A percentile compares a stretch with the other conserved stretches of the same genome.
Evolutionary conservation across 2,329 filamentous ascomycete genomes (phyloP).

Genomic region (Cladosporium sp.): DNA sequence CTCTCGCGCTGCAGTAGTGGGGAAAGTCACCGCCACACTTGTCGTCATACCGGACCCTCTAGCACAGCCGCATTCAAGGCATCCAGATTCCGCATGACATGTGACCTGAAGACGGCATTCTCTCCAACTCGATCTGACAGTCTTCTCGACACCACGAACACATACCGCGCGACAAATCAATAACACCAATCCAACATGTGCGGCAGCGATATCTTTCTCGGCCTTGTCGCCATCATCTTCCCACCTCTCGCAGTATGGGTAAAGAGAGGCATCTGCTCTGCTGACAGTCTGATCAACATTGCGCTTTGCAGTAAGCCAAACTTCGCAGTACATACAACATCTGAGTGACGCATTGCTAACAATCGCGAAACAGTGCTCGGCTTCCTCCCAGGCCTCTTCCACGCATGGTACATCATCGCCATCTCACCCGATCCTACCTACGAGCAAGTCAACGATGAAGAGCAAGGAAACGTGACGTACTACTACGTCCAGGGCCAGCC

Average conservation of each 20-base stretch:
- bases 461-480: constrained; percentile 65
- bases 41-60: background rate
- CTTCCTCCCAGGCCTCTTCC: constrained; percentile 78
- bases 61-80: constrained; percentile 5
- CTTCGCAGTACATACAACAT: accelerated
- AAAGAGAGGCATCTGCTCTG: constrained; percentile 88
- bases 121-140: background rate
- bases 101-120: background rate
- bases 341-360: background rate
- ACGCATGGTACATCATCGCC: constrained; percentile 97
- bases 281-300: constrained; percentile 92
- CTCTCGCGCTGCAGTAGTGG: background rate
- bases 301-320: constrained; percentile 64
- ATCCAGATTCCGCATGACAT: background rate
- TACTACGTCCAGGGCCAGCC: constrained; percentile 60
- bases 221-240: constrained; percentile 62
- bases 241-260: constrained; percentile 77
- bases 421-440: constrained; percentile 75
- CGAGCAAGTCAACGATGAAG: constrained; percentile 64
- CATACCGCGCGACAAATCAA: background rate
- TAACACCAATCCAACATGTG: constrained; percentile 50
- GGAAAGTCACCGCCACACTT: background rate
- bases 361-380: constrained; percentile 33
- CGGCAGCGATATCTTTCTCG: constrained; percentile 61
- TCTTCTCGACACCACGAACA: background rate